phyloP scores from a whole-genome alignment of 345 rosid genomes.

The Leavenworthia alabamica region DNA sequence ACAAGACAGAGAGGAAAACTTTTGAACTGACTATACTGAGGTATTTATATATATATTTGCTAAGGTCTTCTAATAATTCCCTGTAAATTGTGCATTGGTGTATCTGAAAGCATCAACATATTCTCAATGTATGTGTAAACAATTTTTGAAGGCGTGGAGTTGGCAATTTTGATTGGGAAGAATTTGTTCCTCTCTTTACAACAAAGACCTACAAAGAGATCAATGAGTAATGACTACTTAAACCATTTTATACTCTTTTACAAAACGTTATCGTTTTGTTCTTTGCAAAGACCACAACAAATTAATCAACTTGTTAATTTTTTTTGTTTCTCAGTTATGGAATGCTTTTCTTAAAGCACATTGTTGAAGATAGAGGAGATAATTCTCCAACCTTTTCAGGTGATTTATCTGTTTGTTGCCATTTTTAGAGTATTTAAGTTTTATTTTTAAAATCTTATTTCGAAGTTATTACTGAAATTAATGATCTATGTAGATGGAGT shows the following conservation, averaged over 20 bases:
- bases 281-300: not conserved
- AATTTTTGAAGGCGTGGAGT: no score
- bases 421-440: not conserved
- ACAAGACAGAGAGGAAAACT: slow-evolving; percentile 50
- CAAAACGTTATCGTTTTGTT: not conserved
- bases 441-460: not conserved
- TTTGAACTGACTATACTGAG: slow-evolving; percentile 63
- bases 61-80: not conserved
- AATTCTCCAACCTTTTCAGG: slow-evolving; percentile 52
- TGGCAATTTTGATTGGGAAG: no score
- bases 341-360: slow-evolving; percentile 47
- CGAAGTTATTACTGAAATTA: not conserved
- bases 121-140: no score
- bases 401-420: slow-evolving; percentile 25
- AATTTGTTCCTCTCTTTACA: no score
- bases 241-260: not conserved
- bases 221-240: no score
- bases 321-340: slow-evolving; percentile 51
- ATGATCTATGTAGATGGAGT: slow-evolving; percentile 62
- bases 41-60: slow-evolving; percentile 31
- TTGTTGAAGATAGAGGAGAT: slow-evolving; percentile 42
- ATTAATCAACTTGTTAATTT: not conserved
- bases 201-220: no score
- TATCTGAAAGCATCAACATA: no score
- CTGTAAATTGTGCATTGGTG: not conserved